Evolutionary conservation across 2,329 filamentous ascomycete genomes (phyloP), one percentile per base, ranked within the genome.

Genomic region (Sodiomyces alkalinus): DNA sequence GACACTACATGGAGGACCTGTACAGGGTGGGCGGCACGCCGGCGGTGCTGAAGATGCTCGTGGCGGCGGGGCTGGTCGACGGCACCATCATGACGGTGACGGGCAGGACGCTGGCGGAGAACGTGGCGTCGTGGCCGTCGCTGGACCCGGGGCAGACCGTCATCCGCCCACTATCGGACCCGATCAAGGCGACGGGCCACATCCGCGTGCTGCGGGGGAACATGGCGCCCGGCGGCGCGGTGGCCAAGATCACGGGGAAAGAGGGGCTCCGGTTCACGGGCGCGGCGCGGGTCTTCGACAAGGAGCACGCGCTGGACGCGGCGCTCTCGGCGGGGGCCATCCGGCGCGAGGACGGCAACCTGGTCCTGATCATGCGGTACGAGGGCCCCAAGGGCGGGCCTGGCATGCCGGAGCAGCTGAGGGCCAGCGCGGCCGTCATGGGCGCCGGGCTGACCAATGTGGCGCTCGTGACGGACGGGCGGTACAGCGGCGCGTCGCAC

Each of bases 181-280:
- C 67, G 28, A 87, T 92, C 62, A 94, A 94, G 51, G 40, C 63
- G 2, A 82, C 75, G 1, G 87, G 87, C 23, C 87, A 96, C 51
- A 68, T 96, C 34, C 83, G 87, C 51, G 80, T 96, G 34, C 66
- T 96, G 4, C 69, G 71, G 34, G 87, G 87, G 13, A 93, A 92
- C 49, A 66, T 94, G 18, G 82, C 86, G 3, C 87, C 87, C 2
- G 79, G 74, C 8, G 87, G 87, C 19, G 80, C 86, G 1, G 86
- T 96, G 2, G 86, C 85, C 34, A 96, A 96, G 55, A 94, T 96
- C 52, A 94, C 87, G 0, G 87, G 87, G 19, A 94, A 94, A 51
- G 87, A 96, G 52, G 87, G 87, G 3, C 65, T 85, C 6, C 61
- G 56, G 9, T 96, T 96, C 53, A 76, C 65, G 0, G 87, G 87